Conservation (phyloP, 352 stramenopile species). For the Phytopythium litorale region DNA sequence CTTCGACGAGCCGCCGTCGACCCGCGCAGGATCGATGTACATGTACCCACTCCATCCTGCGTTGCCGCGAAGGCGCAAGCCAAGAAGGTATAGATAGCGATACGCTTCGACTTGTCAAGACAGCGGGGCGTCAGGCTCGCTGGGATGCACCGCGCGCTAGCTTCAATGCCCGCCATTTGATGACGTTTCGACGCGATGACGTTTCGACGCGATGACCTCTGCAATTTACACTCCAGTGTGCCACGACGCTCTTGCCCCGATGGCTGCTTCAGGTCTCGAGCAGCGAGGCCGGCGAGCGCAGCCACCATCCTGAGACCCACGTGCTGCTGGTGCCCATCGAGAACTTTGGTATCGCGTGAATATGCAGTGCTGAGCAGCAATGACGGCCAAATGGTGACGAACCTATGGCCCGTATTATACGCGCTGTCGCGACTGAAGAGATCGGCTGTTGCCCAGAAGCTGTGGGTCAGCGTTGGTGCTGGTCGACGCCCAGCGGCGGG, state of each 20-base stretch:
- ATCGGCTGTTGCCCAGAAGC: neutral
- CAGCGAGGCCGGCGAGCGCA: no score
- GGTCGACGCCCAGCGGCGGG: neutral
- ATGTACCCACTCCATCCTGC: no score
- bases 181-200: neutral
- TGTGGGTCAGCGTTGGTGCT: neutral
- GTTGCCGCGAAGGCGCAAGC: neutral
- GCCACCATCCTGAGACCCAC: no score
- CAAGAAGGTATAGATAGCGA: no score
- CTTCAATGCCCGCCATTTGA: conserved; percentile 7
- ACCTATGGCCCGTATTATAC: neutral
- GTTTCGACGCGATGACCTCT: neutral
- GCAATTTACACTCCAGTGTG: no score
- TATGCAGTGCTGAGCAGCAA: neutral
- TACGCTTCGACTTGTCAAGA: neutral
- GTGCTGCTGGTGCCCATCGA: neutral
- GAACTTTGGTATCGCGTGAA: neutral
- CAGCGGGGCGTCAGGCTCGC: neutral
- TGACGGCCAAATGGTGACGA: conserved; percentile 3
- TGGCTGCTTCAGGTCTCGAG: no score
- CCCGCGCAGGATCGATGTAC: no score
- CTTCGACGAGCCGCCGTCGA: neutral
- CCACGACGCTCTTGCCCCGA: no score
- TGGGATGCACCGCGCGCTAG: neutral
- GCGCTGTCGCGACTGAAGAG: neutral